phyloP scores from a whole-genome alignment of 306 rosid genomes.

The Echinosophora koreensis region DNA sequence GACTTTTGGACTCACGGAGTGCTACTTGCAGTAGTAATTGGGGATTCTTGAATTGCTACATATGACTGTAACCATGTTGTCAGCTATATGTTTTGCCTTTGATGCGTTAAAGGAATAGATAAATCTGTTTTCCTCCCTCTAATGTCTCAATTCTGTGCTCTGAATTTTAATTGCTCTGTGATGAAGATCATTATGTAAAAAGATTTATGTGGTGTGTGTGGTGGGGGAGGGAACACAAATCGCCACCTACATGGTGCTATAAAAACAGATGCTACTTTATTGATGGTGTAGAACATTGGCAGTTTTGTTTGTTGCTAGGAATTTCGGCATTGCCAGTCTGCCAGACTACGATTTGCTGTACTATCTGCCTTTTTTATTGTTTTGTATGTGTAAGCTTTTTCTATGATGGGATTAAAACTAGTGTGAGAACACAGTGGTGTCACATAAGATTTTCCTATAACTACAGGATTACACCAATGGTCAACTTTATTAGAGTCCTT shows the following conservation, averaged over 20 bases:
- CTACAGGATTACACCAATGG: too few relatives aligned
- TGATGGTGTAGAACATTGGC: not conserved
- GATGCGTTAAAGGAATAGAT: not conserved
- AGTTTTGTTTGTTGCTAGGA: conserved; percentile 13
- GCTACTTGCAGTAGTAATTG: not conserved
- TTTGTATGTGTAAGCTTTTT: not conserved
- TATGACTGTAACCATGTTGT: not conserved
- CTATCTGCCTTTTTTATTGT: not conserved
- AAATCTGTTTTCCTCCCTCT: not conserved
- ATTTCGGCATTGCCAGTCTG: not conserved
- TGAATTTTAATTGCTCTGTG: conserved; percentile 29
- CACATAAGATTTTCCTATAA: too few relatives aligned
- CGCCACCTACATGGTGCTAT: not conserved
- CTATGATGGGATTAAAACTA: too few relatives aligned
- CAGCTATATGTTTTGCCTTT: conserved; percentile 22
- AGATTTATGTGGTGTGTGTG: conserved; percentile 11
- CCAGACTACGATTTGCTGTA: not conserved
- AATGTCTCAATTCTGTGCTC: not conserved
- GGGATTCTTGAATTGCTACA: not conserved
- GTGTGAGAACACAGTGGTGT: too few relatives aligned
- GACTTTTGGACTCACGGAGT: not conserved
- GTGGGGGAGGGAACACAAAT: conserved; percentile 8
- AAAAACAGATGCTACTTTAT: not conserved
- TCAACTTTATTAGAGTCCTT: too few relatives aligned
- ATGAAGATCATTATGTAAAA: conserved; percentile 12